These are phyloP conservation scores for Aschersonia sp. DNA, from an alignment of 2,329 filamentous ascomycete genomes.

Conservation along the genomic window DNA sequence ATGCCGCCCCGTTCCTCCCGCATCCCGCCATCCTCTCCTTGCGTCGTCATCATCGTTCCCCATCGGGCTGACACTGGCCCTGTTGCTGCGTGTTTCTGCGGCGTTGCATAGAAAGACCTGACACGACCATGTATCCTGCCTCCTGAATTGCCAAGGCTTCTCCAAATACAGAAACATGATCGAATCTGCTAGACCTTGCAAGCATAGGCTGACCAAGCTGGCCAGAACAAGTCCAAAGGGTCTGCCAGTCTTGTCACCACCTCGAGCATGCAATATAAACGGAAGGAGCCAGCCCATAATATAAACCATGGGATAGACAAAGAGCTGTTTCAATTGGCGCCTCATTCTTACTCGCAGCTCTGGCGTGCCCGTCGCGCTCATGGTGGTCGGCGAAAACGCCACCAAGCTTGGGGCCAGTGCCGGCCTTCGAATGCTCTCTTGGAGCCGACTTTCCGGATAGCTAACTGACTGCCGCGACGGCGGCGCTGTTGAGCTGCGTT, in stretches of 20 bases:
- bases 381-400: conserved; percentile 6
- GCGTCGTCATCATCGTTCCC: conserved; percentile 36
- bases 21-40: conserved; percentile 31
- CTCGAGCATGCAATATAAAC: conserved; percentile 47
- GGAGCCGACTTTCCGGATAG: no score
- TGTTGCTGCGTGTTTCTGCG: conserved; percentile 3
- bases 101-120: conserved; percentile 1
- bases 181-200: conserved; percentile 55
- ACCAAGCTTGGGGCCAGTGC: background rate
- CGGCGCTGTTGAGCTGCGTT: no score
- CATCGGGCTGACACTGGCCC: conserved; percentile 24
- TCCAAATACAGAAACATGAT: conserved; percentile 55
- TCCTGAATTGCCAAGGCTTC: conserved; percentile 44
- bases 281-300: conserved; percentile 59
- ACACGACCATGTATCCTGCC: conserved; percentile 1
- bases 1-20: conserved; percentile 26
- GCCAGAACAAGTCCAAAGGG: conserved; percentile 42
- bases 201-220: conserved; percentile 41
- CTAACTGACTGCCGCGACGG: no score
- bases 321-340: conserved; percentile 55
- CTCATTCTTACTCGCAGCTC: conserved; percentile 40
- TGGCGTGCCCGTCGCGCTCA: conserved; percentile 14
- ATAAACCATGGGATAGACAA: conserved; percentile 65
- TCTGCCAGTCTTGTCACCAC: conserved; percentile 16
- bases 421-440: background rate